Evolutionary conservation across 148 eudicot species (phyloP), one percentile per base, ranked within the genome.

Genomic region (Cornus controversa): DNA sequence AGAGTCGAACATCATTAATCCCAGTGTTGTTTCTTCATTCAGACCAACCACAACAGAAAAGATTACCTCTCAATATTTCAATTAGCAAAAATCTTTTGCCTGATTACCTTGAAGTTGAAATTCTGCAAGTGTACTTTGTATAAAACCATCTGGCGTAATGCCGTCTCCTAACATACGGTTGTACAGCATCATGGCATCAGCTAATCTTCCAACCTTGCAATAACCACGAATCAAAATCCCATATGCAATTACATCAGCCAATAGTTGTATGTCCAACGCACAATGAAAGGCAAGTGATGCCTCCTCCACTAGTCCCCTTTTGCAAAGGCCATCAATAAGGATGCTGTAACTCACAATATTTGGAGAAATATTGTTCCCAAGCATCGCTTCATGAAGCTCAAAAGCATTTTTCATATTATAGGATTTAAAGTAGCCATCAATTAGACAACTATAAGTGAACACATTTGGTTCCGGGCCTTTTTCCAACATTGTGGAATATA

Each of bases 311-410:
- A 86, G 76, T 36, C 90, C 91, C 82, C 89, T 82, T 81, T 79
- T 89, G 78, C 95, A 91, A 18, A 89, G 84, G 23, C 92, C 91
- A 77, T 91, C 88, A 65, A 89, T 91, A 28, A 91, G 79, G 80
- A 91, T 87, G 75, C 91, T 89, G 72, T 82, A 89, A 82, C 90
- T 87, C 31, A 91, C 85, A 25, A 91, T 89, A 76, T 70, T 91
- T 24, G 93, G 91, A 66, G 84, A 75, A 69, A 86, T 36, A 10
- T 83, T 70, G 60, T 82, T 85, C 69, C 60, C 66, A 22, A 64
- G 63, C 91, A 91, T 91, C 83, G 80, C 86, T 68, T 91, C 90
- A 53, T 83, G 81, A 69, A 91, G 80, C 54, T 79, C 83, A 77
- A 89, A 78, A 26, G 89, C 90, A 81, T 75, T 77, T 69, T 78